A percentile compares a stretch with the other conserved stretches of the same genome.
Conservation (phyloP, 2,329 filamentous ascomycete genomes). For the Gliomastix tumulicola region DNA sequence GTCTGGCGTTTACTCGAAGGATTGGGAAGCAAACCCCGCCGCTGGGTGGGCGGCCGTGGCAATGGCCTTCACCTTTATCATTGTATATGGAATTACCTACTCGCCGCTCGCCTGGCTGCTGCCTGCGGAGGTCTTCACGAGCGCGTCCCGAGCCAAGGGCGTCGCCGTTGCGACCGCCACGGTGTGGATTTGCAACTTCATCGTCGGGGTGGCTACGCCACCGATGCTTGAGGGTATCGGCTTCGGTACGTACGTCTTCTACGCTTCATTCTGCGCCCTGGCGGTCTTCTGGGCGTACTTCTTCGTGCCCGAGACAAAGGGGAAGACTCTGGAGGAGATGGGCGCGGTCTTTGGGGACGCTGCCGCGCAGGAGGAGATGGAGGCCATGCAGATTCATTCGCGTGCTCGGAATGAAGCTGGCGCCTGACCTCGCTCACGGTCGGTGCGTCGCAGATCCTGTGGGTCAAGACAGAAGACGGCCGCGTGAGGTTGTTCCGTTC, state of each 20-base stretch:
- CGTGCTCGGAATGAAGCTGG: no score
- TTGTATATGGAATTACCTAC: conserved; percentile 20
- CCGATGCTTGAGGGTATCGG: conserved; percentile 31
- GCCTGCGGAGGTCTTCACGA: conserved; percentile 26
- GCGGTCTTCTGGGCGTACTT: conserved; percentile 41
- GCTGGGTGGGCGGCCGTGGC: conserved; percentile 50
- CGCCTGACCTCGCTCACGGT: no score
- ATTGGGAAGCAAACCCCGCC: conserved; percentile 36
- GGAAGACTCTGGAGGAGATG: conserved; percentile 44
- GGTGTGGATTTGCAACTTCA: conserved; percentile 29
- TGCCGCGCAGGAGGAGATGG: not conserved
- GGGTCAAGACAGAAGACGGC: no score
- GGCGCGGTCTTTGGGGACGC: conserved; percentile 24
- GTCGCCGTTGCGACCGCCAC: conserved; percentile 24
- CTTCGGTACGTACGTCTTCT: conserved; percentile 48
- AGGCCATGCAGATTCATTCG: not conserved
- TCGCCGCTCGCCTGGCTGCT: conserved; percentile 25
- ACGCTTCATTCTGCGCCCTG: conserved; percentile 34
- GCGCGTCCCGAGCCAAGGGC: conserved; percentile 23
- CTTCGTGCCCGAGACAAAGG: conserved; percentile 48
- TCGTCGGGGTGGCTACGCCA: conserved; percentile 28
- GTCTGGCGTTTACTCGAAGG: conserved; percentile 36
- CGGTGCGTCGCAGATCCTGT: no score
- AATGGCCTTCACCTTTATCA: conserved; percentile 10
- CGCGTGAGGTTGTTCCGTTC: no score